Evolutionary conservation across 2,329 filamentous ascomycete genomes (phyloP).

Genomic region (Penicillium aurantiogriseum): DNA sequence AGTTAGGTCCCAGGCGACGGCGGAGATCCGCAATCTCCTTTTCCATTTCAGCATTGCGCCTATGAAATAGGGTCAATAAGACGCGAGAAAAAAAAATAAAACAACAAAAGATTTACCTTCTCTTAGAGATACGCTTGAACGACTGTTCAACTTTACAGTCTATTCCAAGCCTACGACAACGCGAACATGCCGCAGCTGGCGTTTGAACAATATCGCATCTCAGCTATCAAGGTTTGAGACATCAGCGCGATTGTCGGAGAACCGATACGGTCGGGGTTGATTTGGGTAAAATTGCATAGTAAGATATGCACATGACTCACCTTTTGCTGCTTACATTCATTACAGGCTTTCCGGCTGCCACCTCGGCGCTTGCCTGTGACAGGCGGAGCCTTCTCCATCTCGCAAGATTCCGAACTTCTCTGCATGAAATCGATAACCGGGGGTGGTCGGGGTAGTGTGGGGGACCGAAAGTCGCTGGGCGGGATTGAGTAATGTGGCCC

Average conservation of each 20-base stretch:
- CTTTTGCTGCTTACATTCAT: conserved; percentile 68
- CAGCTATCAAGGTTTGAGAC: conserved; percentile 45
- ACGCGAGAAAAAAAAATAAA: background rate
- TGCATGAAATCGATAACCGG: conserved; percentile 31
- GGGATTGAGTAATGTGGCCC: conserved; percentile 32
- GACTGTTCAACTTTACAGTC: conserved; percentile 64
- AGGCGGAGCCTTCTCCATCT: conserved; percentile 43
- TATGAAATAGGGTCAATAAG: conserved; percentile 29
- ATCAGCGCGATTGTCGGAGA: conserved; percentile 16
- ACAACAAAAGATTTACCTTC: conserved; percentile 35
- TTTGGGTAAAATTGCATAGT: conserved; percentile 7
- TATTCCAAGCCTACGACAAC: conserved; percentile 61
- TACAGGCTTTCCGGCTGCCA: conserved; percentile 56
- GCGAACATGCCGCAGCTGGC: conserved; percentile 60
- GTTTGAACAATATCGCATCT: conserved; percentile 65
- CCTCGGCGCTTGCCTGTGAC: conserved; percentile 50
- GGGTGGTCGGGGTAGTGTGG: conserved; percentile 32
- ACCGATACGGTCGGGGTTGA: background rate
- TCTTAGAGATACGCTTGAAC: conserved; percentile 65
- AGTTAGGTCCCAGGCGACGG: conserved; percentile 41
- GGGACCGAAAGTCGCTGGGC: conserved; percentile 39
- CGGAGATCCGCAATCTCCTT: conserved; percentile 52
- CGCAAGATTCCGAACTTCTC: conserved; percentile 35
- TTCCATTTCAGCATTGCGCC: conserved; percentile 64
- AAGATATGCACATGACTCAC: conserved; percentile 39